These are phyloP conservation scores for Fusarium sp. DNA, from an alignment of 2,329 filamentous ascomycete species.

Conservation along the genomic window DNA sequence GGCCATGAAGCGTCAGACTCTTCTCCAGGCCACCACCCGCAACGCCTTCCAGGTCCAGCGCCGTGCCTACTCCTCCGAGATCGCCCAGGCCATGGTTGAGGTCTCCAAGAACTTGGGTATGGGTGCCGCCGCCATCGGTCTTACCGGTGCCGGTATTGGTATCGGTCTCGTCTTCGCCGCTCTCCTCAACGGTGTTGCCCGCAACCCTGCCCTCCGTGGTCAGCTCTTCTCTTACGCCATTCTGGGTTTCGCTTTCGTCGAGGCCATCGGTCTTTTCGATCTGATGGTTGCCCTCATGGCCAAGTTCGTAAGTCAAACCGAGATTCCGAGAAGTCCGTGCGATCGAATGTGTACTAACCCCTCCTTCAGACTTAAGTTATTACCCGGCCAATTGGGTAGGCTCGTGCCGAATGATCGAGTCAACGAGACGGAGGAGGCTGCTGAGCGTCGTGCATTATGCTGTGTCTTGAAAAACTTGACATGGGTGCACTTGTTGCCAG, in stretches of 20 bases:
- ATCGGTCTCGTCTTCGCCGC: slow-evolving; percentile 94
- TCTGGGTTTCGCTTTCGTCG: slow-evolving; percentile 95
- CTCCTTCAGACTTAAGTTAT: slow-evolving; percentile 53
- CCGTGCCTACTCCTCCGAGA: slow-evolving; percentile 88
- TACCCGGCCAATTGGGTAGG: slow-evolving; percentile 50
- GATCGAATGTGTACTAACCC: slow-evolving; percentile 20
- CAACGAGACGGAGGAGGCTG: slow-evolving; percentile 49
- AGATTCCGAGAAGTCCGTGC: background rate
- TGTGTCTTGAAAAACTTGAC: slow-evolving; percentile 47
- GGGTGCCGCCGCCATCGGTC: slow-evolving; percentile 90
- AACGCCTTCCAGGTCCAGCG: slow-evolving; percentile 73
- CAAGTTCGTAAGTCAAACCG: slow-evolving; percentile 77
- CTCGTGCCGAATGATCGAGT: slow-evolving; percentile 54
- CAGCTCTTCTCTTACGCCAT: slow-evolving; percentile 97
- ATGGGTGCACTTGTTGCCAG: slow-evolving; percentile 44
- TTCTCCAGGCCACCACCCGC: slow-evolving; percentile 74
- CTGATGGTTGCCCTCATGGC: slow-evolving; percentile 94
- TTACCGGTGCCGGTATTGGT: slow-evolving; percentile 93
- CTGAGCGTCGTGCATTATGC: slow-evolving; percentile 45
- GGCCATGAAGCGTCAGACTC: slow-evolving; percentile 79
- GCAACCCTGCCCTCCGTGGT: slow-evolving; percentile 93
- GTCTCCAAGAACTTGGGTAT: slow-evolving; percentile 92
- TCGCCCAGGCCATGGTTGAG: slow-evolving; percentile 88
- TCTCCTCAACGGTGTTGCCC: slow-evolving; percentile 88
- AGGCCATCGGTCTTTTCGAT: slow-evolving; percentile 90